These are phyloP conservation scores for Trichoderma simmonsii DNA, from an alignment of 2,329 filamentous ascomycete species.

Conservation along the genomic window DNA sequence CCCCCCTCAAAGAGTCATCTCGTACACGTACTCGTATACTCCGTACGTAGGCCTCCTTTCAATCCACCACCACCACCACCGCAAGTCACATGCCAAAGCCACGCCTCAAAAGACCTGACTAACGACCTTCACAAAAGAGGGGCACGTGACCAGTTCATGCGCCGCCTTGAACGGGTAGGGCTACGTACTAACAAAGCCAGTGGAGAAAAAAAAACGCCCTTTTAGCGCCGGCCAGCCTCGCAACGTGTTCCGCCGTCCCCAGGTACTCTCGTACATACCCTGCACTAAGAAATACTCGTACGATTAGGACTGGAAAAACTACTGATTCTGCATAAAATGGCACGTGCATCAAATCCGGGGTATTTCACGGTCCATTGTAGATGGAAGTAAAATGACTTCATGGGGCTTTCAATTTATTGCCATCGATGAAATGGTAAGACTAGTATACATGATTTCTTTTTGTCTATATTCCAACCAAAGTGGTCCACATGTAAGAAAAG, in stretches of 20 bases:
- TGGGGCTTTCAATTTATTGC: background rate
- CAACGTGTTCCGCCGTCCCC: background rate
- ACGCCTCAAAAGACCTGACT: background rate
- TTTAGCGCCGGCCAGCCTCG: background rate
- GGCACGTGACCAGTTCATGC: background rate
- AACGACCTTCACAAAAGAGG: background rate
- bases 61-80: background rate
- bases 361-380: background rate
- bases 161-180: background rate
- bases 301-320: background rate
- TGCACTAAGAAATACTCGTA: background rate
- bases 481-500: background rate
- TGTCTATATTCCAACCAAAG: conserved; percentile 3
- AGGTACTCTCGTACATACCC: background rate
- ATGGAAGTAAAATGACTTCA: background rate
- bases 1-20: background rate
- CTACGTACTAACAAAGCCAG: background rate
- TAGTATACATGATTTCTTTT: conserved; percentile 6
- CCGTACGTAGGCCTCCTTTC: background rate
- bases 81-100: background rate
- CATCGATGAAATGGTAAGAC: background rate
- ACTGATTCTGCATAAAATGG: background rate
- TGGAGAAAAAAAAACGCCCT: background rate
- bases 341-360: background rate
- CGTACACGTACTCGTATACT: background rate